A percentile compares a stretch with the other conserved stretches of the same genome.
phyloP scores from a whole-genome alignment of 192 early-diverging fungal genomes.

The Rhizophagus clarus region DNA sequence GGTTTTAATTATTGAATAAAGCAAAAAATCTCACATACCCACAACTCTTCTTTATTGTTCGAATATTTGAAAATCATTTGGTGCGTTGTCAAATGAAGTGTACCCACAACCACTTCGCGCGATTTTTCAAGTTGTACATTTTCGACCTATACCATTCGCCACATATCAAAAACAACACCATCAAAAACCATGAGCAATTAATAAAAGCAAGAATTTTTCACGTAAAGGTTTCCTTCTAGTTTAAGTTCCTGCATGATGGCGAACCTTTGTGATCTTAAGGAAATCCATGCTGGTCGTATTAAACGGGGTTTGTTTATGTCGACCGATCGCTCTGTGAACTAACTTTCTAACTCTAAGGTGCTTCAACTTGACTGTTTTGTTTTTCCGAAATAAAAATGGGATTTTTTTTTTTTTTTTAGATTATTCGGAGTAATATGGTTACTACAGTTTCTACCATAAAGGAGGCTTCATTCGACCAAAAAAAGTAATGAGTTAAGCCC shows the following conservation, averaged over 20 bases:
- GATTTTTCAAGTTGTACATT: conserved; percentile 51
- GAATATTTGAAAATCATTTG: conserved; percentile 70
- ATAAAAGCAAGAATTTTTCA: background rate
- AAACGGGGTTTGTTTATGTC: background rate
- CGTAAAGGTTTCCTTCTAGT: background rate
- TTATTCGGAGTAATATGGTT: too few relatives aligned
- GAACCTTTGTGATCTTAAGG: conserved; percentile 14
- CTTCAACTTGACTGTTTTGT: background rate
- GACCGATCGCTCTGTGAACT: background rate
- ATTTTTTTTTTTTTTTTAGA: background rate
- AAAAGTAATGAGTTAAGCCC: background rate
- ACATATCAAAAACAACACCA: background rate
- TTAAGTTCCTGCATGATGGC: background rate
- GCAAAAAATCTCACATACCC: conserved; percentile 50
- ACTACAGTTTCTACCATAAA: too few relatives aligned
- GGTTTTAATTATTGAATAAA: background rate
- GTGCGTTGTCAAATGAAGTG: conserved; percentile 76
- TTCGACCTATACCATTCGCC: conserved; percentile 37
- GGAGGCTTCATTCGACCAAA: background rate
- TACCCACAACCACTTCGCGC: conserved; percentile 41
- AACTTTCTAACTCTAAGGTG: background rate
- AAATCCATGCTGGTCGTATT: conserved; percentile 1
- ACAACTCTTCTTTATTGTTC: conserved; percentile 57
- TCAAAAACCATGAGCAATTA: background rate
- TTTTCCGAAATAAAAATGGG: too few relatives aligned